Evolutionary conservation across 202 grass and related monocot species (phyloP).

Genomic region (Cymbopogon flexuosus): DNA sequence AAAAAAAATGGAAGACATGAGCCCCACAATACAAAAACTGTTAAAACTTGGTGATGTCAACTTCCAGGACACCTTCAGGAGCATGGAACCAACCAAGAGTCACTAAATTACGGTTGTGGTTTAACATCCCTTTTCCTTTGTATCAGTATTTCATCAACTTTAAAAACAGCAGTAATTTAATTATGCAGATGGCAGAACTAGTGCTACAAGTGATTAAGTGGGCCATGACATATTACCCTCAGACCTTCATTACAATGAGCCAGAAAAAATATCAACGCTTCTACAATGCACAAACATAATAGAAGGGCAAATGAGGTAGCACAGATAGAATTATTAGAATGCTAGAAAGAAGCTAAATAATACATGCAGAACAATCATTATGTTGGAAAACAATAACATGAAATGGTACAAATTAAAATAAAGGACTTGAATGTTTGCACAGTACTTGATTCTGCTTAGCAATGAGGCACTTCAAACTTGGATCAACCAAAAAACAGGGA

Average conservation of each 20-base stretch:
- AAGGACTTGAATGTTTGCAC: conserved; percentile 4
- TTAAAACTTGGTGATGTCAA: conserved; percentile 12
- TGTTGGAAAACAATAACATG: not conserved
- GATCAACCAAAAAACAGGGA: not conserved
- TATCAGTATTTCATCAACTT: not conserved
- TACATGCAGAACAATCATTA: not conserved
- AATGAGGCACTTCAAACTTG: not conserved
- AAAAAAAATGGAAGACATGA: not conserved
- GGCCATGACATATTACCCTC: not conserved
- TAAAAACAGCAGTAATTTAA: not conserved
- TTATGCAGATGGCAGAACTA: not conserved
- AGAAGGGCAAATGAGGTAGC: not conserved
- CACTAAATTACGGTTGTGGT: not conserved
- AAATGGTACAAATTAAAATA: not conserved
- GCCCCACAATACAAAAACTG: conserved; percentile 1
- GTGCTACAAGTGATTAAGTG: not conserved
- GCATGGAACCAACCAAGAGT: not conserved
- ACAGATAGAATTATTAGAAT: not conserved
- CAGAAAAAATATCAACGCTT: not conserved
- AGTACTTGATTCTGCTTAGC: not conserved
- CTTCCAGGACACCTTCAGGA: conserved; percentile 1
- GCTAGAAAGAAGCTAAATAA: conserved; percentile 11
- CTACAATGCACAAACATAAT: conserved; percentile 12
- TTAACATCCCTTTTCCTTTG: not conserved
- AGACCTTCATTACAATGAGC: not conserved